phyloP scores from a whole-genome alignment of 2,329 filamentous ascomycete genomes.

The Monosporascus sp. region DNA sequence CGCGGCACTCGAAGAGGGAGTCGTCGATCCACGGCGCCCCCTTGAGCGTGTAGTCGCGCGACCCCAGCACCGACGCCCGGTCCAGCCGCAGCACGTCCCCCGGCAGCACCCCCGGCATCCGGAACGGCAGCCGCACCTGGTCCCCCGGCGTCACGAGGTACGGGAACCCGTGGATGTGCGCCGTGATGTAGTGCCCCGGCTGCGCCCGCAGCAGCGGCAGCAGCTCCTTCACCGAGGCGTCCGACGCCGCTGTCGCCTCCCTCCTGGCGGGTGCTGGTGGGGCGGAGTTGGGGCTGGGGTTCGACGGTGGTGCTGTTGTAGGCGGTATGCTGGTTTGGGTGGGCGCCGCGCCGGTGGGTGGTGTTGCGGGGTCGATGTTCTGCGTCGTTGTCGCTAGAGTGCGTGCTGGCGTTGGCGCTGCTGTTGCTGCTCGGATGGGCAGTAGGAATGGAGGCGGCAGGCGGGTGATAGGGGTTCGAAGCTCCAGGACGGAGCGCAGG shows the following conservation, averaged over 20 bases:
- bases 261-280: constrained; percentile 1
- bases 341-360: constrained; percentile 25
- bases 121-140: constrained; percentile 70
- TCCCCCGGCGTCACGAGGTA: constrained; percentile 78
- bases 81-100: constrained; percentile 87
- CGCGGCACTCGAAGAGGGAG: constrained; percentile 76
- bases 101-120: constrained; percentile 67
- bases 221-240: constrained; percentile 44
- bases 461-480: constrained; percentile 39
- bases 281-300: constrained; percentile 4
- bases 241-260: constrained; percentile 38
- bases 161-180: constrained; percentile 72
- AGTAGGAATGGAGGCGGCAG: constrained; percentile 48
- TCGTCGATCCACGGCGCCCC: constrained; percentile 79
- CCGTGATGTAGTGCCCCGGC: constrained; percentile 69
- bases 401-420: constrained; percentile 18
- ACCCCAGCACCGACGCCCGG: constrained; percentile 75
- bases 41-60: constrained; percentile 84
- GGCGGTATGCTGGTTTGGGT: constrained; percentile 10
- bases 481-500: constrained; percentile 58
- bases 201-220: constrained; percentile 69
- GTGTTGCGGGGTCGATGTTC: constrained; percentile 23
- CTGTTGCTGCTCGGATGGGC: constrained; percentile 37
- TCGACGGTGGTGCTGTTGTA: not conserved
- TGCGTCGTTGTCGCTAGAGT: constrained; percentile 28